These are phyloP conservation scores for Hanseniaspora clermontiae DNA, from an alignment of 805 yeast genomes.

Conservation along the genomic window DNA sequence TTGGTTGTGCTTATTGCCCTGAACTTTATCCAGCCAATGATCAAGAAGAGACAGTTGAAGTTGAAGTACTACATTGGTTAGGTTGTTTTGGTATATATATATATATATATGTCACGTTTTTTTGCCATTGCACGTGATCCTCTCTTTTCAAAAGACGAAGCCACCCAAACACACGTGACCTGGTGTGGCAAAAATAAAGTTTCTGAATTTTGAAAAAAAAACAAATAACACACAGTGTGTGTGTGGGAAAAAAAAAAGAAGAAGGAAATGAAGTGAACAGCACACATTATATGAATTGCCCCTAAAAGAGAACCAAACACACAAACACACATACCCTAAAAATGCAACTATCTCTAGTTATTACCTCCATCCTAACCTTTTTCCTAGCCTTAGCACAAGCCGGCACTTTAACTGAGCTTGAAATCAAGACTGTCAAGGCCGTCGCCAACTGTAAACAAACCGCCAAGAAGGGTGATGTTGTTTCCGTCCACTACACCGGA, in stretches of 20 bases:
- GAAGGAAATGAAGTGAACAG: too few species aligned
- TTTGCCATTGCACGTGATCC: too few species aligned
- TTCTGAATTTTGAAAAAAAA: too few species aligned
- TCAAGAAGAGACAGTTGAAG: conserved; percentile 40
- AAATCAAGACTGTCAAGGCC: conserved; percentile 35
- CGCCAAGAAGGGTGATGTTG: conserved; percentile 52
- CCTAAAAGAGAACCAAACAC: too few species aligned
- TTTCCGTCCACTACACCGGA: conserved; percentile 74
- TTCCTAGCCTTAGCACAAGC: conserved; percentile 15
- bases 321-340: background rate
- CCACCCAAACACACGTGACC: too few species aligned
- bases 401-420: conserved; percentile 22
- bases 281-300: too few species aligned
- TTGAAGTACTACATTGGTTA: conserved; percentile 36
- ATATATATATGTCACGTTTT: too few species aligned
- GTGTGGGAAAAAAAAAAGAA: too few species aligned
- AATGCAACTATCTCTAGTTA: background rate
- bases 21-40: conserved; percentile 45
- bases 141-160: too few species aligned
- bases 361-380: conserved; percentile 4
- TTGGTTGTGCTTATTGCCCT: conserved; percentile 37
- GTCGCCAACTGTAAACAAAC: conserved; percentile 43
- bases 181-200: too few species aligned
- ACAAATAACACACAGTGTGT: too few species aligned
- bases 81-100: background rate